Conservation (phyloP, 257 asterid genomes). For the Solanum stenotomum region DNA sequence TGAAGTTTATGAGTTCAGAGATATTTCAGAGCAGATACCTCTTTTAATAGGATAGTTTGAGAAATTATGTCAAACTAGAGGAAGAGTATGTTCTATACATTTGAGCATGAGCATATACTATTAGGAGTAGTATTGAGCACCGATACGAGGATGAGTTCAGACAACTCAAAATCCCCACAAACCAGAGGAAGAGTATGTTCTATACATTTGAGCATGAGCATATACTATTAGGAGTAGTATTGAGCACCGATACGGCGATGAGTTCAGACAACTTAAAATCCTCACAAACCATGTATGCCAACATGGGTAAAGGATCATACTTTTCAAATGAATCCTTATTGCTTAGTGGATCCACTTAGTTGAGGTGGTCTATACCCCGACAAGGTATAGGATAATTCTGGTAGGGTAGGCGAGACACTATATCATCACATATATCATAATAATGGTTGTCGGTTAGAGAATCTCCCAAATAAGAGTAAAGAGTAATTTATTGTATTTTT, state of each 20-base stretch:
- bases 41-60: not conserved
- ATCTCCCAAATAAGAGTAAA: not conserved
- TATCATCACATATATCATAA: not conserved
- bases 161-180: not conserved
- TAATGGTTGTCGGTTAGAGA: not conserved
- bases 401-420: no score
- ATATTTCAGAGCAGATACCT: not conserved
- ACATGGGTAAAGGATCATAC: not conserved
- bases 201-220: not conserved
- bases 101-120: not conserved
- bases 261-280: not conserved
- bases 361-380: not conserved
- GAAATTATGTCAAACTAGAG: not conserved
- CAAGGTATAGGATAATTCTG: not conserved
- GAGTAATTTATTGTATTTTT: no score
- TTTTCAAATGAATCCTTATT: no score
- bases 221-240: not conserved
- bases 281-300: not conserved
- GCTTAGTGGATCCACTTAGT: not conserved
- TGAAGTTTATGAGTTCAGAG: no score
- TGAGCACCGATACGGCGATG: not conserved
- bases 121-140: not conserved
- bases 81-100: not conserved
- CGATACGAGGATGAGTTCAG: not conserved
- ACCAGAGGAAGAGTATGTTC: not conserved